Conservation (phyloP, 169 alveolate species). For the Plasmodium blacklocki region DNA sequence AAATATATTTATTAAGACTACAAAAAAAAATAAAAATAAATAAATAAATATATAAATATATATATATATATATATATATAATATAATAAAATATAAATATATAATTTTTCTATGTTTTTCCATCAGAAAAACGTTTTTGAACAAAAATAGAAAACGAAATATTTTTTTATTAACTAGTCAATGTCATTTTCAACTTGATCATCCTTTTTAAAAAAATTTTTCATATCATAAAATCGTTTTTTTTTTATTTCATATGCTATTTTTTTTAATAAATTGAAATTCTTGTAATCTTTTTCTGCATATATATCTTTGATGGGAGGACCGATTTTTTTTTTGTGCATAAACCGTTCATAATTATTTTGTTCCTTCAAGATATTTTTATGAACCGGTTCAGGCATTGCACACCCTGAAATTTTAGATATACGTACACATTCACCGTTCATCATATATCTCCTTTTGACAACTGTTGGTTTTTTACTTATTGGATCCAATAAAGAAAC, state of each 20-base stretch:
- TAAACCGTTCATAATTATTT: constrained; percentile 78
- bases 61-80: no score
- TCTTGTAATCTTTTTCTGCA: constrained; percentile 78
- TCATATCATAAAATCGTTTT: constrained; percentile 67
- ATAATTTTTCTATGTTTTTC: no score
- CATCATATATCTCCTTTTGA: constrained; percentile 89
- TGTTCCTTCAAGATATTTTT: constrained; percentile 75
- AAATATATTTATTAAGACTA: no score
- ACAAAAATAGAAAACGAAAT: no score
- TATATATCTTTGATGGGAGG: constrained; percentile 76
- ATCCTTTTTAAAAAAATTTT: constrained; percentile 16
- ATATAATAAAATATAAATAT: no score
- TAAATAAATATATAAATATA: no score
- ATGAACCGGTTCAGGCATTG: constrained; percentile 85
- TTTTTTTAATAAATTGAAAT: constrained; percentile 54
- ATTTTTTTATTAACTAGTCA: no score
- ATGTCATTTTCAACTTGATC: neutral
- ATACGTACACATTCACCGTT: constrained; percentile 92
- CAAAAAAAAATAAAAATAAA: no score
- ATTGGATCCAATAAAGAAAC: constrained; percentile 93
- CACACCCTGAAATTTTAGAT: constrained; percentile 88
- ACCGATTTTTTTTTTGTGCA: constrained; percentile 79
- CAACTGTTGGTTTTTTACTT: constrained; percentile 91
- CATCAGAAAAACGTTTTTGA: no score
- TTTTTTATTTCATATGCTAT: constrained; percentile 70